Evolutionary conservation across 441 rosid species (phyloP), one percentile per base, ranked within the genome.

Genomic region (Manihot esculenta): DNA sequence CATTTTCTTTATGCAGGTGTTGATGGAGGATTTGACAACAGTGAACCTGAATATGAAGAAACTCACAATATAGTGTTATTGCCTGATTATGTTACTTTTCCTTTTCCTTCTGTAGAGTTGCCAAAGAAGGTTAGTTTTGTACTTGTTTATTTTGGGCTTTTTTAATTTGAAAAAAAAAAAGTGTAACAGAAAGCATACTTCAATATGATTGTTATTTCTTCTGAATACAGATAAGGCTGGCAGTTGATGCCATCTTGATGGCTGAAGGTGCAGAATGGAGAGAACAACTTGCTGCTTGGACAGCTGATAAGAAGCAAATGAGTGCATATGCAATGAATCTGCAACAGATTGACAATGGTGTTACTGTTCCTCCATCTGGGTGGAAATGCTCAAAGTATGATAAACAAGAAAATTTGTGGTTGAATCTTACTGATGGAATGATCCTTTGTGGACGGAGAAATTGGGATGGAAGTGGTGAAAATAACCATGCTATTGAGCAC

Each of bases 401-500:
- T 62, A 88, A 95, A 82, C 88, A 60, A 57, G 93, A 95, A 33
- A 95, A 95, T 79, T 89, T 95, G 23, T 95, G 99, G 98, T 77
- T 95, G 73, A 93, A 95, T 87, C 90, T 95, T 77, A 88, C 97
- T 30, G 98, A 95, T 80, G 99, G 98, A 71, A 85, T 81, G 92
- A 91, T 91, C 73, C 96, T 93, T 27, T 95, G 98, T 73, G 98
- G 99, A 64, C 82, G 98, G 77, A 91, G 68, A 77, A 93, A 90
- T 80, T 95, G 98, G 98, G 98, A 91, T 83, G 98, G 97, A 74
- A 91, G 85, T 81, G 99, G 97, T 62, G 99, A 97, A 64, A 95
- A 95, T 80, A 83, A 95, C 78, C 99, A 95, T 83, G 99, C 98
- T 1, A 70, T 93, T 79, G 97, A 87, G 21, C 84, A 88, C 85